Base-by-base conservation (phyloP, 148 eudicot genomes). In the Rhododendron vialii region DNA sequence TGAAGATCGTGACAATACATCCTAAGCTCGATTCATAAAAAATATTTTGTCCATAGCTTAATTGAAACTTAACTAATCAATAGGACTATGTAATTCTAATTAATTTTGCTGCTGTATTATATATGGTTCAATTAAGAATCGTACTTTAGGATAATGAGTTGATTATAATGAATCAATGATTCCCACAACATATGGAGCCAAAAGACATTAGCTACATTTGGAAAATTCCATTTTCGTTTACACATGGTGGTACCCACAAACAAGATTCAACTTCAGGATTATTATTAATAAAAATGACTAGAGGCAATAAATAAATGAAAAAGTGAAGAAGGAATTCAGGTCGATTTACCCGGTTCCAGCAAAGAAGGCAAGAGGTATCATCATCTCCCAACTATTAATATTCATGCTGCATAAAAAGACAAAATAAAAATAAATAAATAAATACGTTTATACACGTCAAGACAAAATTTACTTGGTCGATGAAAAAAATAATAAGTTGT, bases 291-390 rank as follows among this genome's bases (percentile, higher is more conserved):
- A 30, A 33, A 30, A 33, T 11, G 22, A 30, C 33, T 3, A 69
- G 30, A 33, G 12, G 18, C 36, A 15, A 38, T 75, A 75, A 36
- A 36, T 36, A 2, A 36, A 36, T 3, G 2, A 2, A 36, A 36
- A 36, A 36, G 2, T 36, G 38, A 36, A 36, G 3, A 36, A 36
- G 38, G 38, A 36, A 36, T 30, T 30, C 30, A 15, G 43, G 47
- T 13, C 0, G 4, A 36, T 30, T 30, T 89, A 92, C 95, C 93
- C 95, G 41, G 88, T 87, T 41, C 91, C 95, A 36, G 93, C 93
- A 77, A 93, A 93, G 92, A 93, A 93, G 33, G 95, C 93, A 12
- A 93, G 88, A 79, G 95, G 93, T 71, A 93, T 93, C 95, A 93
- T 93, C 91, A 91, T 55, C 87, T 93, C 93, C 95, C 95, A 93